Conservation (phyloP, 345 rosid genomes). For the Erucastrum elatum region DNA sequence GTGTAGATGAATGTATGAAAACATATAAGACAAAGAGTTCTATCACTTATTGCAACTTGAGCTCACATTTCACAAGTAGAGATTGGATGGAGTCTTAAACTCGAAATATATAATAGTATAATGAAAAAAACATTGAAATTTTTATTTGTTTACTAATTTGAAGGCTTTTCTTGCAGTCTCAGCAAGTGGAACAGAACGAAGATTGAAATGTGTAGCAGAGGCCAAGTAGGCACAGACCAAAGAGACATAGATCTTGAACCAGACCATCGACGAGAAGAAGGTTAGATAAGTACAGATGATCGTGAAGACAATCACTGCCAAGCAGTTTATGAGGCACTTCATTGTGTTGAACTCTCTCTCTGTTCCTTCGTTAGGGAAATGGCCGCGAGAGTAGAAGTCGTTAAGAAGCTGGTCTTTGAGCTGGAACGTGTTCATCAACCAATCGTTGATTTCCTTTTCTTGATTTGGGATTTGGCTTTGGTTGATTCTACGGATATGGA, state of each 20-base stretch:
- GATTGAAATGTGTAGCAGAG: constrained; percentile 69
- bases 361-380: constrained; percentile 63
- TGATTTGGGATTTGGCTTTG: constrained; percentile 52
- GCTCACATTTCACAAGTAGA: constrained; percentile 20
- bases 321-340: constrained; percentile 57
- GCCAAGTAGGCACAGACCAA: constrained; percentile 64
- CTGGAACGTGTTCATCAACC: constrained; percentile 65
- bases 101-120: not conserved
- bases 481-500: constrained; percentile 57
- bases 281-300: constrained; percentile 52
- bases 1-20: not conserved
- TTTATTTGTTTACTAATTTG: not conserved
- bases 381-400: constrained; percentile 60
- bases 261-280: constrained; percentile 58
- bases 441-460: constrained; percentile 52
- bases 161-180: constrained; percentile 26
- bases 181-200: constrained; percentile 54
- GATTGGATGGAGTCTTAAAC: not conserved
- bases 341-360: constrained; percentile 58
- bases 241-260: constrained; percentile 68
- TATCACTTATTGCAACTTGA: not conserved
- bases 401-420: constrained; percentile 66
- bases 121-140: not conserved
- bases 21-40: not conserved
- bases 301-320: constrained; percentile 56